Conservation (phyloP, 129 eudicot genomes). For the Lonicera japonica region DNA sequence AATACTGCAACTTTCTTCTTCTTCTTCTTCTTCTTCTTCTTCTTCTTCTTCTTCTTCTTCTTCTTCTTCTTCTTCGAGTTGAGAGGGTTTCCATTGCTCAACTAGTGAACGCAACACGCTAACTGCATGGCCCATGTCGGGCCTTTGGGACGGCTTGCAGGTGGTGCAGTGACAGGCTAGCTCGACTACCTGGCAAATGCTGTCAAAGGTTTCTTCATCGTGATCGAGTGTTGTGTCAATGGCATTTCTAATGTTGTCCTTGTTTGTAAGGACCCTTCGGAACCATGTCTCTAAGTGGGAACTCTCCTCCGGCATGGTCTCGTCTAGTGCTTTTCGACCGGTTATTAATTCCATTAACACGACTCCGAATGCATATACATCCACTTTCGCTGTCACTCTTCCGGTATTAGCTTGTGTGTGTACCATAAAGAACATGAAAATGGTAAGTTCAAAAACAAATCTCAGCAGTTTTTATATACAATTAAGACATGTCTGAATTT, state of each 20-base stretch:
- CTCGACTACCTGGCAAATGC: slow-evolving; percentile 40
- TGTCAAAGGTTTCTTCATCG: slow-evolving; percentile 37
- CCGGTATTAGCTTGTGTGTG: slow-evolving; percentile 44
- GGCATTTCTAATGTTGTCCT: slow-evolving; percentile 29
- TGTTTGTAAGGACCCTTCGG: slow-evolving; percentile 39
- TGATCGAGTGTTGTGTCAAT: slow-evolving; percentile 34
- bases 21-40: no score
- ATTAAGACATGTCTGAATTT: no score
- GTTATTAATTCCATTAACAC: slow-evolving; percentile 52
- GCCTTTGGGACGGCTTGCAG: slow-evolving; percentile 34
- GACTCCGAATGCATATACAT: slow-evolving; percentile 53
- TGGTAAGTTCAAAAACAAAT: no score
- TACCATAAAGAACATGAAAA: no score
- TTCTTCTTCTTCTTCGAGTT: slow-evolving; percentile 31
- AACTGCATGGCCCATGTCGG: slow-evolving; percentile 62
- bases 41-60: no score
- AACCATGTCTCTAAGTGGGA: slow-evolving; percentile 48
- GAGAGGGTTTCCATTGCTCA: slow-evolving; percentile 47
- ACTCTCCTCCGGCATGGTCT: slow-evolving; percentile 34
- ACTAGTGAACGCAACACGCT: slow-evolving; percentile 41
- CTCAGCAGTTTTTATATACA: no score
- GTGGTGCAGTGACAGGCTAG: slow-evolving; percentile 56
- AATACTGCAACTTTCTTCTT: slow-evolving; percentile 61
- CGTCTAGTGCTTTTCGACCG: slow-evolving; percentile 43
- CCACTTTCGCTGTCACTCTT: slow-evolving; percentile 59